Evolutionary conservation across 345 rosid genomes (phyloP).

Genomic region (Melaleuca quinquenervia): DNA sequence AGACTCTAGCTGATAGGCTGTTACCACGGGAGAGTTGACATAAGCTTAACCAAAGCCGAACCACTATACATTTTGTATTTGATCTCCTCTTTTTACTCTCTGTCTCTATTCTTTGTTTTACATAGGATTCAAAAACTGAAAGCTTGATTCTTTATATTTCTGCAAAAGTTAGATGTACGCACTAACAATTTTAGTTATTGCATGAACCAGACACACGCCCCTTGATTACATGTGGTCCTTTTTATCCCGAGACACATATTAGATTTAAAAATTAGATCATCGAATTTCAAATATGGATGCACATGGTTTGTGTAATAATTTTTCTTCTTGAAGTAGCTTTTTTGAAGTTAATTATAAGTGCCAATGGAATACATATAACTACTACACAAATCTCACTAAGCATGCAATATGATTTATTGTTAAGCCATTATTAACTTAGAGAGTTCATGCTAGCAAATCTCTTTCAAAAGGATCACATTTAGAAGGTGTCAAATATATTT

Average conservation of each 20-base stretch:
- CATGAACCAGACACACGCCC: not conserved
- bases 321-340: not conserved
- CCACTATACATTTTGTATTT: too few species aligned
- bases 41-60: too few species aligned
- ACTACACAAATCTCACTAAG: not conserved
- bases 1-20: too few species aligned
- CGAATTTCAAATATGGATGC: not conserved
- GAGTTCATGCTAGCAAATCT: not conserved
- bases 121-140: too few species aligned
- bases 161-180: too few species aligned
- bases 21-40: too few species aligned
- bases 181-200: too few species aligned
- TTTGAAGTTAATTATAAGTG: not conserved
- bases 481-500: not conserved
- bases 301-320: not conserved
- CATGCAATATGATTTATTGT: not conserved
- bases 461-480: not conserved
- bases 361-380: not conserved
- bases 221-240: not conserved
- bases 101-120: too few species aligned
- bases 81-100: too few species aligned
- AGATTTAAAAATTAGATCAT: not conserved
- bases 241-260: not conserved
- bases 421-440: not conserved
- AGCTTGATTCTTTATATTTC: too few species aligned